phyloP scores from a whole-genome alignment of 2,329 filamentous ascomycete genomes.

The Fusarium vanettenii region DNA sequence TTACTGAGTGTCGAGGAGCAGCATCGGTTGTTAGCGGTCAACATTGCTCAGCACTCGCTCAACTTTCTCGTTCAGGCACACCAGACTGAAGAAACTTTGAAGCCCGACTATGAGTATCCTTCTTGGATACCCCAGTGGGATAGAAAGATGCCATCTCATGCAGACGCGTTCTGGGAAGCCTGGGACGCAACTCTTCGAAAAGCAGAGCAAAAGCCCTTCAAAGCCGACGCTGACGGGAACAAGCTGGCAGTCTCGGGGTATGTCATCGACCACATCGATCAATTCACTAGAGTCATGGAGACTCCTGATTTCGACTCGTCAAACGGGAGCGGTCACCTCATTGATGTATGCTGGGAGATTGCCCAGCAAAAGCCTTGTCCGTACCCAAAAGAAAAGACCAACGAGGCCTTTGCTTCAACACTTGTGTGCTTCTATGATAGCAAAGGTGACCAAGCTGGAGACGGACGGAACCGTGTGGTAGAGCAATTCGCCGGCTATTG shows the following conservation, averaged over 20 bases:
- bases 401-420: conserved; percentile 11
- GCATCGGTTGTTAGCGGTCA: neutral
- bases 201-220: neutral
- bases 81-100: neutral
- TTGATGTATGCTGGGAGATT: conserved; percentile 4
- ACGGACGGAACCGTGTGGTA: neutral
- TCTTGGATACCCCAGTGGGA: conserved; percentile 13
- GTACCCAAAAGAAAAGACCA: neutral
- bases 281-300: conserved; percentile 3
- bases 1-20: neutral
- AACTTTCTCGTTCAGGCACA: conserved; percentile 6
- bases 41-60: neutral
- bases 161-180: conserved; percentile 16
- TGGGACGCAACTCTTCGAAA: conserved; percentile 17
- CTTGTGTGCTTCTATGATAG: neutral
- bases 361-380: neutral
- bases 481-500: conserved; percentile 12
- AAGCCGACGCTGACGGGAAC: neutral
- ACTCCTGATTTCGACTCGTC: neutral
- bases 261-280: neutral
- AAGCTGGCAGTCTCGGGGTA: neutral
- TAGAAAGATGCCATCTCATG: neutral
- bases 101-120: neutral
- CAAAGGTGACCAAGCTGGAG: neutral
- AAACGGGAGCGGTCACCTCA: neutral